A percentile compares a stretch with the other conserved stretches of the same genome.
Evolutionary conservation across 176 grass and related monocot genomes (phyloP).

Genomic region (Aegilops speltoides): DNA sequence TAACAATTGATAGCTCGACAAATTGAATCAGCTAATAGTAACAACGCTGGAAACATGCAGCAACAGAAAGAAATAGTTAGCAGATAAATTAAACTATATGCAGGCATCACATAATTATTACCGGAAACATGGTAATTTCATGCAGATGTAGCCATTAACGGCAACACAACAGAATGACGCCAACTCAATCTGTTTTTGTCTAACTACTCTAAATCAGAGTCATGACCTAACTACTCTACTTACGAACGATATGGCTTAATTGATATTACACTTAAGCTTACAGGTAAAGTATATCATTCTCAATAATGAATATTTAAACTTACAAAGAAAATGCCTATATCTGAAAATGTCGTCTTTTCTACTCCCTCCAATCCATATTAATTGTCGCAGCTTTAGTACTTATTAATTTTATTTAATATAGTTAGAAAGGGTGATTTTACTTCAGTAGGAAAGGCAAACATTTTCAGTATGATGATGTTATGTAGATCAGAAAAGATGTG

Average conservation of each 20-base stretch:
- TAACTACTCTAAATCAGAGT: not conserved
- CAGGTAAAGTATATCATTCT: not conserved
- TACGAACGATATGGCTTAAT: not conserved
- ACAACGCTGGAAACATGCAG: not conserved
- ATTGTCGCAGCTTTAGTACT: not conserved
- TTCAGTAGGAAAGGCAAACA: not conserved
- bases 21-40: slow-evolving; percentile 12
- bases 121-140: not conserved
- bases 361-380: not conserved
- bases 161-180: not conserved
- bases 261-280: not conserved
- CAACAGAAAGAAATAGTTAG: not conserved
- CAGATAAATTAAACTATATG: not conserved
- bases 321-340: not conserved
- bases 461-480: not conserved
- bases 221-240: not conserved
- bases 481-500: not conserved
- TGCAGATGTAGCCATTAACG: not conserved
- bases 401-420: not conserved
- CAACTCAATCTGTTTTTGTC: not conserved
- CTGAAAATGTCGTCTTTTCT: not conserved
- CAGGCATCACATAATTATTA: not conserved
- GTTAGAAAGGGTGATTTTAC: not conserved
- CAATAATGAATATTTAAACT: not conserved
- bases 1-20: not conserved